A percentile compares a stretch with the other conserved stretches of the same genome.
These are phyloP conservation scores for Onygenales sp. DNA, from an alignment of 2,329 filamentous ascomycete genomes.

Conservation along the genomic window DNA sequence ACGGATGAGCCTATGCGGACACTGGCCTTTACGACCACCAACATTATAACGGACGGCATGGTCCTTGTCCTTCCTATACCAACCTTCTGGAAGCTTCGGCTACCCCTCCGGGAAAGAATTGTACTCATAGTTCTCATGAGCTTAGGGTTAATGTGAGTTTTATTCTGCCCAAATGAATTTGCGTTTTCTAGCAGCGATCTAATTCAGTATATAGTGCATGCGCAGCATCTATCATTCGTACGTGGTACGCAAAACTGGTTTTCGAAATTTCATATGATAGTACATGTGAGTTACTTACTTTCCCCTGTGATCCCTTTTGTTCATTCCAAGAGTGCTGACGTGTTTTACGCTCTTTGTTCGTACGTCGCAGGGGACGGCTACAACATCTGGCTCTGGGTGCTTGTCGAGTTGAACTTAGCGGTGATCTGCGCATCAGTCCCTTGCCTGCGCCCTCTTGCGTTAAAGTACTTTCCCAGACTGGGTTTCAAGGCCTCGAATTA, in stretches of 20 bases:
- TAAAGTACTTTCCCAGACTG: slow-evolving; percentile 5
- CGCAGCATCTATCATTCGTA: slow-evolving; percentile 7
- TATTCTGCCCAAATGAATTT: no score
- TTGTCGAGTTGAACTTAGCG: slow-evolving; percentile 12
- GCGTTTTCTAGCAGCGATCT: no score
- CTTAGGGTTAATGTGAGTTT: slow-evolving; percentile 9
- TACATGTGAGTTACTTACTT: slow-evolving; percentile 7
- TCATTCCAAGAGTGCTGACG: background rate
- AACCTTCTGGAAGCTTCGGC: slow-evolving; percentile 9
- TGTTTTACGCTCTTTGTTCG: background rate
- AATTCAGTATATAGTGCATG: slow-evolving; percentile 5
- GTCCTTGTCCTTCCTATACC: slow-evolving; percentile 10
- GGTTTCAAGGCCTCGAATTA: background rate
- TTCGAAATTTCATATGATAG: slow-evolving; percentile 8
- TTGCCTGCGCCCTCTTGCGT: slow-evolving; percentile 10
- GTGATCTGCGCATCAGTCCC: slow-evolving; percentile 15
- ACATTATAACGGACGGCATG: slow-evolving; percentile 8
- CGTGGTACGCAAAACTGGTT: slow-evolving; percentile 5
- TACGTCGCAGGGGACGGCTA: slow-evolving; percentile 8
- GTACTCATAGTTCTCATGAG: slow-evolving; percentile 10
- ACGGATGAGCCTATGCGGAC: slow-evolving; percentile 5
- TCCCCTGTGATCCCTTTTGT: no score
- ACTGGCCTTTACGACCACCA: slow-evolving; percentile 3
- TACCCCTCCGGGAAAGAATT: slow-evolving; percentile 8
- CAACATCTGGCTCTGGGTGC: slow-evolving; percentile 12